phyloP scores from a whole-genome alignment of 768 basidiomycete genomes.

The Trametes cinnabarina region DNA sequence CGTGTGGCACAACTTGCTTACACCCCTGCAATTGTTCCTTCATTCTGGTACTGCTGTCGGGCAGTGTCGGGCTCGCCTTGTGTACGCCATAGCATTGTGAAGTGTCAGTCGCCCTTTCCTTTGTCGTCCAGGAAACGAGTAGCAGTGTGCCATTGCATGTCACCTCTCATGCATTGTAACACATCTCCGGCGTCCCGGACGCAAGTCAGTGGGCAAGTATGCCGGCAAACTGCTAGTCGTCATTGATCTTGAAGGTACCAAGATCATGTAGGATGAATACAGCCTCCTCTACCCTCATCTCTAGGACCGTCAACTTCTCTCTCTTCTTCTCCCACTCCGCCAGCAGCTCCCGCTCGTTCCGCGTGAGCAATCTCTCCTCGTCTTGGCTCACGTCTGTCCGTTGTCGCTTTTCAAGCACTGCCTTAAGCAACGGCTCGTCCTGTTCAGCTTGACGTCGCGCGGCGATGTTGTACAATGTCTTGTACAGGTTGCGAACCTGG shows the following conservation, averaged over 20 bases:
- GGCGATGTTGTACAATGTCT: conserved; percentile 85
- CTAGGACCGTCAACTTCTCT: conserved; percentile 73
- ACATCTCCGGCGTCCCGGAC: too few relatives aligned
- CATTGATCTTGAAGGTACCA: conserved; percentile 44
- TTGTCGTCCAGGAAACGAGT: too few relatives aligned
- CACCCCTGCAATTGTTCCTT: background rate
- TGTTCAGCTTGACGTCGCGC: conserved; percentile 71
- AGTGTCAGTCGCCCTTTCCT: too few relatives aligned
- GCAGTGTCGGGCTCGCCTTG: too few relatives aligned
- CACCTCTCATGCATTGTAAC: too few relatives aligned
- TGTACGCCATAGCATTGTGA: too few relatives aligned
- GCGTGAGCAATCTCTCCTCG: conserved; percentile 56
- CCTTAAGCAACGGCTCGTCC: conserved; percentile 60
- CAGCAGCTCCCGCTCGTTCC: conserved; percentile 74
- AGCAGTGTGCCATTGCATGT: too few relatives aligned
- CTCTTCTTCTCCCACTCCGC: conserved; percentile 71
- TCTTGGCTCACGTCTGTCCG: conserved; percentile 83
- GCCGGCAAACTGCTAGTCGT: conserved; percentile 42
- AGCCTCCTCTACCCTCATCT: conserved; percentile 83
- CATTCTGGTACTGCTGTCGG: background rate
- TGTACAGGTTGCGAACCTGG: conserved; percentile 78
- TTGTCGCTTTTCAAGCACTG: conserved; percentile 77
- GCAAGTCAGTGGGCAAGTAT: too few relatives aligned
- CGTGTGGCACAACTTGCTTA: background rate
- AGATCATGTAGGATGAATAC: conserved; percentile 90